Base-by-base conservation (phyloP, 2,329 filamentous ascomycete genomes). In the Ophiostoma tasmaniense region DNA sequence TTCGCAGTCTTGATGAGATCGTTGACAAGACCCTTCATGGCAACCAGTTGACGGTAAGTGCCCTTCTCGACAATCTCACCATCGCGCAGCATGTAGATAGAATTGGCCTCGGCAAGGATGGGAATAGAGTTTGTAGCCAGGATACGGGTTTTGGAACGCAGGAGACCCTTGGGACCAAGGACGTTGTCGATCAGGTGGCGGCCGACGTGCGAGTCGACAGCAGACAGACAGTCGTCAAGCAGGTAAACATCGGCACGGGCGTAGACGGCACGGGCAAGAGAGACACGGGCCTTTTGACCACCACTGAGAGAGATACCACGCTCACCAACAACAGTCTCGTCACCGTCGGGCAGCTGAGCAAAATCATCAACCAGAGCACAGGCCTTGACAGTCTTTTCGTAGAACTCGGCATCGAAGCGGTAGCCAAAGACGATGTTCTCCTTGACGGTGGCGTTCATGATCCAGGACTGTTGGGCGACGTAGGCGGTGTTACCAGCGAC, bases 371-470 rank as follows among this genome's bases (percentile, higher is more conserved):
- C 76, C 42, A 99, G 83, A 64, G 95, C 95, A 77, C 96, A 99
- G 55, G 95, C 94, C 76, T 92, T 89, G 66, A 99, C 84, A 0
- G 94, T 97, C 75, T 91, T 89, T 69, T 98, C 92, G 79, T 99
- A 99, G 79, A 99, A 99, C 37, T 89, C 85, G 5, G 93, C 89
- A 78, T 99, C 94, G 83, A 91, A 97, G 64, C 92, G 89, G 79
- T 99, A 93, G 1, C 95, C 95, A 76, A 99, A 99, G 4, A 97
- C 84, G 74, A 99, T 97, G 76, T 99, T 99, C 76, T 99, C 95
- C 74, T 93, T 92, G 69, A 99, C 93, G 37, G 91, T 96, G 10
- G 95, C 95, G 76, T 99, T 99, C 89, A 98, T 94, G 67, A 99
- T 91, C 95, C 96, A 99, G 25, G 93, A 83, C 75, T 91, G 89